Base-by-base conservation (phyloP, 2,329 filamentous ascomycete species). In the Cordyceps farinosa region DNA sequence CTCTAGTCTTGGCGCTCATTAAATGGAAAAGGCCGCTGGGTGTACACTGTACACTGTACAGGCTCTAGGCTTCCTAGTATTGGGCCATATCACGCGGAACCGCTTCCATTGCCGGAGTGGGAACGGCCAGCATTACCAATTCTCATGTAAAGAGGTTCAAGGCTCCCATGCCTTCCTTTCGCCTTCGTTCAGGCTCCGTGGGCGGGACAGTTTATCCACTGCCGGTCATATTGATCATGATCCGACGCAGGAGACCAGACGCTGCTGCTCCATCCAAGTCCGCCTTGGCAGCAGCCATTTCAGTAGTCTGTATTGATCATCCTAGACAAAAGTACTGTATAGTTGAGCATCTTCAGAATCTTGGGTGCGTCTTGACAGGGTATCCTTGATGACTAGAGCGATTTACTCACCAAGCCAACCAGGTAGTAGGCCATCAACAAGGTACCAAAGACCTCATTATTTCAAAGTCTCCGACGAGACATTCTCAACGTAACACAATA, bases 61-160 rank as follows among this genome's bases (percentile, higher is more conserved):
- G 53, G 54, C 44, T n/a, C 30, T 11, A 17, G 32, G 22, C 32
- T 34, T 34, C 29, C 48, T 27, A 29, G 29, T 10, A 32, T 36
- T 22, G 45, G 30, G 34, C 30, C 34, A 32, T 59, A n/a, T 36
- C 17, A 27, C 48, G 47, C 36, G 47, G n/a, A 29, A 29, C 36
- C 34, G 27, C 45, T 51, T 51, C 58, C 58, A 61, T 27, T 45
- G 29, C 38, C 17, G 29, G n/a, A 52, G 58, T 61, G 48, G 57
- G 22, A 53, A 53, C 58, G 6, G 5, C 29, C n/a, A 52, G 15
- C 8, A 34, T 36, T 34, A 27, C 27, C 17, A 51, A 61, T 36
- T 15, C 27, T 45, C 17, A 15, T 44, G 47, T 44, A 27, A 22
- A n/a, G 44, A n/a, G 29, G 22, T 30, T 30, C 30, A 48, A 40